Evolutionary conservation across 2,329 filamentous ascomycete genomes (phyloP), one percentile per base, ranked within the genome.

Genomic region (Cladosporium sp.): DNA sequence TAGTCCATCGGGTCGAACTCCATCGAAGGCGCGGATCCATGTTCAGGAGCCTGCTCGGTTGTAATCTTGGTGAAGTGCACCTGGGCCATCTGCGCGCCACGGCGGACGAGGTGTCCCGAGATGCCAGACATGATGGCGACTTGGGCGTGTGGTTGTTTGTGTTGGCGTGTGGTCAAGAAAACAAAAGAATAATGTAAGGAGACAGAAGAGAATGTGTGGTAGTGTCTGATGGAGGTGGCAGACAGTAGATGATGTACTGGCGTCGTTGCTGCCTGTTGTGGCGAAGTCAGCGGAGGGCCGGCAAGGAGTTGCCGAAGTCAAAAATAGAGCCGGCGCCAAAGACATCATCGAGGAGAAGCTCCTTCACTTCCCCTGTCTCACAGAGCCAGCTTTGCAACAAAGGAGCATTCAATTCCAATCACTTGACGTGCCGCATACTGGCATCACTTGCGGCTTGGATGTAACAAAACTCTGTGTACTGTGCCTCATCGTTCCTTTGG

Each of bases 91-190:
- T 73, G 68, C 24, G 75, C 66, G 52, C 75, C 74, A 36, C 76
- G 75, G 58, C 73, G 72, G 64, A 71, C 74, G 59, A 78, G 65
- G 60, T 78, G 76, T 75, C 30, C 79, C 74, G 24, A 74, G 73
- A 28, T 82, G 76, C 1, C 79, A 77, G 54, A 83, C 63, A 84
- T 75, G 3, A 78, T 73, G 0, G 82, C 80, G 67, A 28, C 47
- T 38, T 24, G n/a, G 15, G 15, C n/a, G 32, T 24, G 41, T 41
- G 32, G 5, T 41, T 41, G n/a, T 6, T 30, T n/a, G 55, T 38
- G 54, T 58, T 32, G n/a, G 11, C 6, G 30, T 58, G 54, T 34
- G 51, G 6, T 57, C 15, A 21, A 36, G n/a, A 36, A 5, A 57
- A 57, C 6, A 36, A 14, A 49, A 47, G 32, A 34, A 34, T 15